These are phyloP conservation scores for Bimuria novae-zelandiae DNA, from an alignment of 2,329 filamentous ascomycete genomes.

Conservation along the genomic window DNA sequence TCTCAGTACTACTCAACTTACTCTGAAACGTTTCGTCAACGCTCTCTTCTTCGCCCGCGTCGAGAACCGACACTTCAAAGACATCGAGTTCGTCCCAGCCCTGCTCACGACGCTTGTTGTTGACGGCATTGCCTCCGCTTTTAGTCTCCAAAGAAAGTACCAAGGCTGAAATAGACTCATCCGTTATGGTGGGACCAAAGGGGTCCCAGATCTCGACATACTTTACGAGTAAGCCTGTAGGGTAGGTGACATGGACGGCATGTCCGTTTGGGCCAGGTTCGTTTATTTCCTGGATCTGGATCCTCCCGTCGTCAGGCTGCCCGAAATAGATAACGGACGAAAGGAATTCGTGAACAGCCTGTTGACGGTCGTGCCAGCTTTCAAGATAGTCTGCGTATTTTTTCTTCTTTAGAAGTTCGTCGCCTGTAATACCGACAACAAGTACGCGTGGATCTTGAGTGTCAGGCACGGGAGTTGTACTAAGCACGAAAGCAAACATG, in stretches of 20 bases:
- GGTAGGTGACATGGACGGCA: conserved; percentile 62
- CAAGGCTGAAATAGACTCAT: conserved; percentile 76
- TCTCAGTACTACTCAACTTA: conserved; percentile 92
- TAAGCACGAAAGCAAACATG: conserved; percentile 76
- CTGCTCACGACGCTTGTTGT: conserved; percentile 75
- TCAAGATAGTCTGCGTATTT: conserved; percentile 83
- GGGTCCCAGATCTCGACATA: conserved; percentile 86
- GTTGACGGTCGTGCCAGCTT: conserved; percentile 75
- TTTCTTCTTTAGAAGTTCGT: conserved; percentile 84
- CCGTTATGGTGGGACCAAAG: conserved; percentile 87
- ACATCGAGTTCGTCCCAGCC: conserved; percentile 78
- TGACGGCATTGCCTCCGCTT: conserved; percentile 81
- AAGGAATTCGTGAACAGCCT: conserved; percentile 73
- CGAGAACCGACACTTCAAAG: conserved; percentile 88
- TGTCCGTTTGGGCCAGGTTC: conserved; percentile 55
- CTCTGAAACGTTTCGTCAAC: conserved; percentile 68
- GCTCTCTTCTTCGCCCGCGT: conserved; percentile 61
- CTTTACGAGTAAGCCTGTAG: conserved; percentile 68
- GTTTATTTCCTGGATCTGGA: conserved; percentile 51
- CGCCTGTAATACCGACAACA: conserved; percentile 86
- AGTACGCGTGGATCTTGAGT: conserved; percentile 56
- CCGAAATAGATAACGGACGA: conserved; percentile 63
- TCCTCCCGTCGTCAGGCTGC: conserved; percentile 52
- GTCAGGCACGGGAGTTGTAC: conserved; percentile 32
- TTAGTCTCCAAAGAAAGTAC: conserved; percentile 89